These are phyloP conservation scores for Fraxinus excelsior DNA, from an alignment of 257 asterid species.

Conservation along the genomic window DNA sequence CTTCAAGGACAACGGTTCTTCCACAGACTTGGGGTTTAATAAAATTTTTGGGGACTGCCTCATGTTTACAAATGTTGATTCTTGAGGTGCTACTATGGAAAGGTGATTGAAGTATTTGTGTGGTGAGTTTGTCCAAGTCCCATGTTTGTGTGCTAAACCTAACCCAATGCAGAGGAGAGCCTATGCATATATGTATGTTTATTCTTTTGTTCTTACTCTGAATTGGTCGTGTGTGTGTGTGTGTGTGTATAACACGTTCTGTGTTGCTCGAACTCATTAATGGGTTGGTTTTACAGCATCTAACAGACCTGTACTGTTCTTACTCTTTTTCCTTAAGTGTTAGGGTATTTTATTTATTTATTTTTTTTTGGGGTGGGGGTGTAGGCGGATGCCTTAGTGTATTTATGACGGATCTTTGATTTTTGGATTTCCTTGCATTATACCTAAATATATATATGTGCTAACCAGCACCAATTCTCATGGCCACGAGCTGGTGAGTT, in stretches of 20 bases:
- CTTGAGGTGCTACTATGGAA: not conserved
- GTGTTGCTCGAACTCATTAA: not conserved
- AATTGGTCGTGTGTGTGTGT: not conserved
- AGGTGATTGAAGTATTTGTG: not conserved
- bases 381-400: not conserved
- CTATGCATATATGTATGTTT: not conserved
- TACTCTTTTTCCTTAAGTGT: not conserved
- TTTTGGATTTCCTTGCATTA: not conserved
- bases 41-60: not conserved
- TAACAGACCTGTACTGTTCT: not conserved
- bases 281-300: not conserved
- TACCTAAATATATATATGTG: too few relatives aligned
- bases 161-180: too few relatives aligned
- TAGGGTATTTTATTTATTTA: too few relatives aligned
- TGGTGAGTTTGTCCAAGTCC: conserved; percentile 14
- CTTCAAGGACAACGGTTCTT: too few relatives aligned
- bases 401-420: not conserved
- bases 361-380: too few relatives aligned
- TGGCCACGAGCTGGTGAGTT: not conserved
- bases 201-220: not conserved
- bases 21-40: too few relatives aligned
- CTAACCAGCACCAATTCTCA: not conserved
- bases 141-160: not conserved
- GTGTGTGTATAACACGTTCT: too few relatives aligned
- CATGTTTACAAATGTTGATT: conserved; percentile 4